These are phyloP conservation scores for Monilinia fructigena DNA, from an alignment of 2,329 filamentous ascomycete genomes.

Conservation along the genomic window DNA sequence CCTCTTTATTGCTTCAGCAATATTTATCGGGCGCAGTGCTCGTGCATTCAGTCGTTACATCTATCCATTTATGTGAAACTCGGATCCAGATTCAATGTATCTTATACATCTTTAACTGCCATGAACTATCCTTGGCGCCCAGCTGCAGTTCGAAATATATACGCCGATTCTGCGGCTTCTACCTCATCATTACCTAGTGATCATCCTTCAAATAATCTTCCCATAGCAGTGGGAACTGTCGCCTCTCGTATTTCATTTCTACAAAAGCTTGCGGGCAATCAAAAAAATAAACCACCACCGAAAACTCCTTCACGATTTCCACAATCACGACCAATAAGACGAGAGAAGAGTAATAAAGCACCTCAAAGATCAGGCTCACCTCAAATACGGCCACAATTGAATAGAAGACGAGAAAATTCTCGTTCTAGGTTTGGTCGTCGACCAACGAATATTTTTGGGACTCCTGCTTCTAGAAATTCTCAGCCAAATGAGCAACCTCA, in stretches of 20 bases:
- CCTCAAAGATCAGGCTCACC: background rate
- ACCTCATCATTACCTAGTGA: slow-evolving; percentile 2
- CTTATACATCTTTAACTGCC: slow-evolving; percentile 13
- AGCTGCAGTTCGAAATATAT: slow-evolving; percentile 23
- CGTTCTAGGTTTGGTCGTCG: slow-evolving; percentile 40
- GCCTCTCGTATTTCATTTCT: slow-evolving; percentile 41
- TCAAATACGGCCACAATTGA: slow-evolving; percentile 32
- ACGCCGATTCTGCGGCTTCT: slow-evolving; percentile 6
- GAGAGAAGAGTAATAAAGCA: background rate
- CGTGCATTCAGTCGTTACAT: slow-evolving; percentile 17
- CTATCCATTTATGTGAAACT: background rate
- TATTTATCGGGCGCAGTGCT: slow-evolving; percentile 2
- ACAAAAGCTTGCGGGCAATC: slow-evolving; percentile 32
- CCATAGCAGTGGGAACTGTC: slow-evolving; percentile 41
- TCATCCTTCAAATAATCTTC: background rate
- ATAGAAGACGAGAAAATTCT: slow-evolving; percentile 32
- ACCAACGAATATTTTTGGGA: slow-evolving; percentile 30
- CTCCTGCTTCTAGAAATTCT: slow-evolving; percentile 34
- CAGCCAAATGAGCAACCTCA: slow-evolving; percentile 35
- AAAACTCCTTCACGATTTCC: slow-evolving; percentile 29
- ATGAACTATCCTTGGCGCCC: slow-evolving; percentile 34
- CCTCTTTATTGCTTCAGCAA: background rate
- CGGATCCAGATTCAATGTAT: background rate
- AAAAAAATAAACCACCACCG: slow-evolving; percentile 2
- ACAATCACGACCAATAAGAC: slow-evolving; percentile 20